Conservation (phyloP, 108 stramenopile genomes). For the Parmales sp. region DNA sequence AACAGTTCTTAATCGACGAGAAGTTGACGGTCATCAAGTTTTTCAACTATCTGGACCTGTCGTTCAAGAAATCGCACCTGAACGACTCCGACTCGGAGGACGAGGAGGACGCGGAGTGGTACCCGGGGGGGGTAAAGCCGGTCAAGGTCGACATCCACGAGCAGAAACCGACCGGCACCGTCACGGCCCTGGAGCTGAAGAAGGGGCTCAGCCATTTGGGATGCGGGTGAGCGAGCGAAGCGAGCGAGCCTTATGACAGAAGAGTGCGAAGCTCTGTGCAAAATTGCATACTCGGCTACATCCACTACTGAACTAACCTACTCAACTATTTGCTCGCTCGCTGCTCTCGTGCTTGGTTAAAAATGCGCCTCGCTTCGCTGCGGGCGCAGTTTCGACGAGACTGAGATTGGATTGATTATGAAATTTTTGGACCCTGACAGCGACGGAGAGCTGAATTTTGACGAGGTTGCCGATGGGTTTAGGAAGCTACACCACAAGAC, state of each 20-base stretch:
- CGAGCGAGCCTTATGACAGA: too few relatives aligned
- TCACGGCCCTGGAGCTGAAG: conserved; percentile 4
- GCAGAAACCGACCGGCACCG: background rate
- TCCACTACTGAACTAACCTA: too few relatives aligned
- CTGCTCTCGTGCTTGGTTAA: too few relatives aligned
- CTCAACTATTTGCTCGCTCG: too few relatives aligned
- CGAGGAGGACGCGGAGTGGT: conserved; percentile 7
- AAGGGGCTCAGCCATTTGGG: conserved; percentile 2
- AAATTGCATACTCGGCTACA: too few relatives aligned
- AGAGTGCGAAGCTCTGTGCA: too few relatives aligned
- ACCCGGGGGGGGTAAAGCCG: conserved; percentile 1
- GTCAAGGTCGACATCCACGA: background rate
- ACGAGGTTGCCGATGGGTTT: background rate
- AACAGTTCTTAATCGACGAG: conserved; percentile 10
- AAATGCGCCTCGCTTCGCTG: too few relatives aligned
- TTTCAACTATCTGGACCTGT: background rate
- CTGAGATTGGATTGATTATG: conserved; percentile 6
- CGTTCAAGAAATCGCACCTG: background rate
- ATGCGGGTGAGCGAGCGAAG: too few relatives aligned
- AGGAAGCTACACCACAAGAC: conserved; percentile 7
- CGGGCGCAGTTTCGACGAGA: conserved; percentile 12
- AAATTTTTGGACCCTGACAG: conserved; percentile 1
- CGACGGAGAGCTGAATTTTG: background rate
- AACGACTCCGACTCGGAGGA: conserved; percentile 4
- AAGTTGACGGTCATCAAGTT: conserved; percentile 8